Evolutionary conservation across 192 early-diverging fungal species (phyloP), one percentile per base, ranked within the genome.

Genomic region (Coemansia sp.): DNA sequence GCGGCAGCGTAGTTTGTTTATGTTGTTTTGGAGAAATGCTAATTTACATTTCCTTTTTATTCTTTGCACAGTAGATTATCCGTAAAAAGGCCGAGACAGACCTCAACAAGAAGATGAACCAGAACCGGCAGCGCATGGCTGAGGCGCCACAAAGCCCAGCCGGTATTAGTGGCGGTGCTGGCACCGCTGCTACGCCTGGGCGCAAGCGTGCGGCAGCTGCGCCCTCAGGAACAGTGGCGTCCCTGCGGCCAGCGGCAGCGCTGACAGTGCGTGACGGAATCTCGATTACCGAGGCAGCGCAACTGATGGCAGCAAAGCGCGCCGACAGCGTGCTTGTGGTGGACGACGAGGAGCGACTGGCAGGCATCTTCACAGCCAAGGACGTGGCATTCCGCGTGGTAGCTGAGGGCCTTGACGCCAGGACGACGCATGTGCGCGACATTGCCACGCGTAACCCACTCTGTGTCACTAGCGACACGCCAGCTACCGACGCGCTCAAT

Each of bases 301-400:
- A 92, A 74, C 81, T 92, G 61, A 97, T 99, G 95, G 95, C 97
- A 4, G 97, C 97, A 17, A 98, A 98, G 83, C 85, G 95, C 22
- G 86, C 88, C 6, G 97, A 99, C 72, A 93, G 92, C 65, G 92
- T 99, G 36, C 83, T 99, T 8, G 89, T 97, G 38, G 91, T 97
- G n/a, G 91, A 95, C 70, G 87, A 89, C 26, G 88, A 95, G 18
- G 93, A 95, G 60, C 91, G 91, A 60, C 84, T 98, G 60, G 82
- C 85, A 4, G 97, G 95, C 33, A 99, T 99, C 60, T 91, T 99
- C 65, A 99, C 97, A 0, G 97, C 94, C 54, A 98, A 98, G 82
- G 97, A 98, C 80, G 83, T 98, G 44, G 91, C 95, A 27, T 98
- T 93, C 76, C 83, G 95, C 27, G 95, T 98, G 14, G 94, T 97